Evolutionary conservation across 805 yeast genomes (phyloP).

Genomic region (Helenozyma baotianmanensis): DNA sequence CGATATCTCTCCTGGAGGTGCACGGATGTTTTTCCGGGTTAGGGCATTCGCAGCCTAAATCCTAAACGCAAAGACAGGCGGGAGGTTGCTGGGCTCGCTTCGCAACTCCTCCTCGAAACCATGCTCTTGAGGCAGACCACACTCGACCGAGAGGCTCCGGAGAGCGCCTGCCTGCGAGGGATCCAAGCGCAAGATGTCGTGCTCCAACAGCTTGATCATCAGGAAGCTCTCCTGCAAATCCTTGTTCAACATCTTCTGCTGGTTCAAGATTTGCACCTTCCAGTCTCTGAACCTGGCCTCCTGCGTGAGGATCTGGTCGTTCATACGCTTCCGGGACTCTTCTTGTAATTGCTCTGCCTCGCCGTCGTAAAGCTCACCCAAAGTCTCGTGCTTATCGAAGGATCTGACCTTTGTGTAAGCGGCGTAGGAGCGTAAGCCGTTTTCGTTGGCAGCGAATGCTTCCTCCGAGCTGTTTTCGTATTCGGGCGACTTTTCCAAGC

Average conservation of each 20-base stretch:
- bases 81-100: no score
- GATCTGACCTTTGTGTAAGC: conserved; percentile 13
- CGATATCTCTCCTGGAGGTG: no score
- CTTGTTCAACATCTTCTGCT: conserved; percentile 52
- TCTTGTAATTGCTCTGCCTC: conserved; percentile 25
- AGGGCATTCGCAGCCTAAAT: no score
- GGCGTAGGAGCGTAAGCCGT: conserved; percentile 14
- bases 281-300: conserved; percentile 58
- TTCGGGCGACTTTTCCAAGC: no score
- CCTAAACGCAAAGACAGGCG: no score
- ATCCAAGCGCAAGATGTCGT: conserved; percentile 10
- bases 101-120: no score
- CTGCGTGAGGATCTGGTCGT: conserved; percentile 40
- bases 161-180: no score
- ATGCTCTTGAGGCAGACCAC: no score
- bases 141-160: no score
- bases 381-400: conserved; percentile 9
- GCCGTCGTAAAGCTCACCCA: conserved; percentile 8
- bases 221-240: conserved; percentile 45
- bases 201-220: conserved; percentile 33
- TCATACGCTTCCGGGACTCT: conserved; percentile 16
- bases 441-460: conserved; percentile 13
- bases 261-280: conserved; percentile 51
- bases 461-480: conserved; percentile 9
- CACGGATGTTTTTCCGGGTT: no score